Base-by-base conservation (phyloP, 2,329 filamentous ascomycete genomes). In the Aspergillus hiratsukae region DNA sequence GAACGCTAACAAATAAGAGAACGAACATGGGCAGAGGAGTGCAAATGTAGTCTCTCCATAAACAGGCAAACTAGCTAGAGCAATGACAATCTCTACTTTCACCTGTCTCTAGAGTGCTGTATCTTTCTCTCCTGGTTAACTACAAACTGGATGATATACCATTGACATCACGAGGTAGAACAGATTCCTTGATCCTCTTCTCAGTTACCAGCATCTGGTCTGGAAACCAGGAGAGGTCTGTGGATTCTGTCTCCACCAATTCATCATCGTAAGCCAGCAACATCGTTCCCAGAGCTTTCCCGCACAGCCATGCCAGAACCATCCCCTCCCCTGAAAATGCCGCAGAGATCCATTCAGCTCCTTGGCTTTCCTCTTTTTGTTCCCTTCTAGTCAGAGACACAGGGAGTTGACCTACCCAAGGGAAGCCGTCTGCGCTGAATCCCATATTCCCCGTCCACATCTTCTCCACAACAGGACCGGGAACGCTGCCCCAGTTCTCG, bases 401-500 rank as follows among this genome's bases (percentile, higher is more conserved):
- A 11, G 67, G 61, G n/a, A 69, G 41, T 37, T 21, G 57, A 1
- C 84, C 84, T 51, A 87, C 77, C 67, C 80, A 79, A 0, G 81
- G 81, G 14, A 77, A 64, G 0, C 76, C 78, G 61, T 83, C 81
- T 1, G 73, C 69, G 19, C 77, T 81, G 35, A 76, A 78, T 2
- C 78, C 80, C 74, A 82, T 82, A 51, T 78, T 81, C 0, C 69
- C 69, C 2, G 68, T 68, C 69, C 69, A 71, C 66, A 69, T 69
- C 8, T 57, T 57, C 43, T 69, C 62, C 7, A 69, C 58, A 0
- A 57, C 52, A 3, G 61, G 50, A 3, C 65, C 62, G 7, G 58
- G 23, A 9, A 65, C 58, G 5, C 41, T 9, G 2, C 64, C 64
- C 64, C 65, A 69, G n/a, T 63, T 53, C 21, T 66, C 49, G 1